These are phyloP conservation scores for Chytridium lagenaria DNA, from an alignment of 371 early-diverging fungal genomes.

Conservation along the genomic window DNA sequence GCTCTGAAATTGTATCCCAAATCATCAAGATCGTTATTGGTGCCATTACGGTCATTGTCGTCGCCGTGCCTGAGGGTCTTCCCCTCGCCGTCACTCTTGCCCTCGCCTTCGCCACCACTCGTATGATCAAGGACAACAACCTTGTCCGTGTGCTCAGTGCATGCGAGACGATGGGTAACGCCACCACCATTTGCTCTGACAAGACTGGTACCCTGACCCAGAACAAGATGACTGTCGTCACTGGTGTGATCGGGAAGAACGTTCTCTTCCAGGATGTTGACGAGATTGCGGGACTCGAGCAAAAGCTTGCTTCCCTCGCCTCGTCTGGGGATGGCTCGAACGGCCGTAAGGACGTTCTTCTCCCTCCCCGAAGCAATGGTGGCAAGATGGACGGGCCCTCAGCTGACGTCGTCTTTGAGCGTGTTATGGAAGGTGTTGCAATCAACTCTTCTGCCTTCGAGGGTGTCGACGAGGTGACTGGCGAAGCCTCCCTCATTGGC, in stretches of 20 bases:
- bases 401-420: constrained; percentile 26
- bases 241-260: constrained; percentile 37
- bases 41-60: constrained; percentile 85
- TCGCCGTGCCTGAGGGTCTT: constrained; percentile 98
- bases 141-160: constrained; percentile 36
- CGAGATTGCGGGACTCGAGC: constrained; percentile 15
- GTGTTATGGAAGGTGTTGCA: constrained; percentile 65
- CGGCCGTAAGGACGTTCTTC: constrained; percentile 7
- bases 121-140: constrained; percentile 84
- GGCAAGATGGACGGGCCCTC: constrained; percentile 20
- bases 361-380: constrained; percentile 7
- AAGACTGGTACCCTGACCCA: constrained; percentile 97
- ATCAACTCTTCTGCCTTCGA: constrained; percentile 91
- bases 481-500: constrained; percentile 77
- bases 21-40: constrained; percentile 66
- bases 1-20: constrained; percentile 51
- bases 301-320: constrained; percentile 1
- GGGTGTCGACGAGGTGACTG: constrained; percentile 63
- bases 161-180: constrained; percentile 82
- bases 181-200: constrained; percentile 96
- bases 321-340: neutral
- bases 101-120: constrained; percentile 91
- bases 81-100: constrained; percentile 97
- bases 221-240: constrained; percentile 90
- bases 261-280: constrained; percentile 32